Base-by-base conservation (phyloP, 495 filamentous ascomycete genomes). In the Podospora anserina region DNA sequence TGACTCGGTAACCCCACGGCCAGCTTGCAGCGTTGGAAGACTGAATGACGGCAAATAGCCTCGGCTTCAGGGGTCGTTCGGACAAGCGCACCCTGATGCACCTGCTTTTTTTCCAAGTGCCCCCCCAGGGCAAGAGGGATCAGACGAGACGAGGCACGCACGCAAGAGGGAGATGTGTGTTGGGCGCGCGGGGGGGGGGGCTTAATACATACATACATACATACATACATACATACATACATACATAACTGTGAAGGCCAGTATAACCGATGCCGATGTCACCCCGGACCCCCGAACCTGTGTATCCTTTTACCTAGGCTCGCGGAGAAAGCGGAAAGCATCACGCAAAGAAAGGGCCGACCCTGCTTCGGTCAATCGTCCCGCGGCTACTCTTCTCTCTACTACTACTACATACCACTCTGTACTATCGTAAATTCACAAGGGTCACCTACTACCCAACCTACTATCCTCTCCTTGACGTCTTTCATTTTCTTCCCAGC, bases 51-150 rank as follows among this genome's bases (percentile, higher is more conserved):
- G 68, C 72, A 75, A 67, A 75, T 73, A 74, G 72, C 76, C 76
- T 78, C 76, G 76, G 76, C 72, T 77, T 58, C 68, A 69, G 64
- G 68, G 73, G 66, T 68, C 67, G 57, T 64, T 71, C 72, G 74
- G 74, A 67, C 74, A 63, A 72, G 57, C 68, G 68, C 73, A 67
- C 64, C 64, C 55, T 49, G 39, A 18, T 49, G 39, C 39, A 49
- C 39, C 39, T 49, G 39, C 39, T 18, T 32, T 32, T 32, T 32
- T 32, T 7, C 30, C 30, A 32, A 32, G 30, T 4, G 30, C 23
- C 23, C 23, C 20, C 23, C 23, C 23, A 23, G 30, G 30, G 30
- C 4, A 7, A 32, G 30, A 7, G 30, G 30, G 30, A 32, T 32
- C 30, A 32, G 30, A 32, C 30, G 30, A 49, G 39, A 49, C 39